Evolutionary conservation across 495 filamentous ascomycete species (phyloP), one percentile per base, ranked within the genome.

Genomic region (Trichoderma erinaceum): DNA sequence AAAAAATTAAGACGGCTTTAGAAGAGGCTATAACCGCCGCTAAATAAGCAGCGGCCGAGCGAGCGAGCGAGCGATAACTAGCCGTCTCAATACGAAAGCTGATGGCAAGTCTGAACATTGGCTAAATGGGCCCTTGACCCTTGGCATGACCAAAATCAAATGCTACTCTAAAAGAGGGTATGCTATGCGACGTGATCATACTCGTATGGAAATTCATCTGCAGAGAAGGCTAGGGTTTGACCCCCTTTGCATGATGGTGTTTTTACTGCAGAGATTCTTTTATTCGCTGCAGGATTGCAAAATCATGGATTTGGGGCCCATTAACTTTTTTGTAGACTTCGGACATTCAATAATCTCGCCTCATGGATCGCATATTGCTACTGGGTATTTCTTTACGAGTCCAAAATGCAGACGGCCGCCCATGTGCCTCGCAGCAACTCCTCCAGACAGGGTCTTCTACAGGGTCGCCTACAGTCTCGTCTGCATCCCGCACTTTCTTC

Each of bases 21-120:
- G 48, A 52, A 11, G 48, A 52, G 48, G 48, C 18, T 52, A 52
- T 21, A 52, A 23, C 48, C 48, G 48, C 48, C 48, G n/a, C 48
- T 52, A 52, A 38, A 38, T 5, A 38, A 38, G 48, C 48, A 52
- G 48, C 48, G 18, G 43, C 43, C 43, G 13, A 46, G 43, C 43
- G 18, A 29, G 29, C 43, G 13, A 46, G 43, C 43, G 18, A 29
- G 29, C 29, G 29, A 46, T 5, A 11, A 18, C 21, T 52, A 52
- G n/a, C 48, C 18, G 21, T 52, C 10, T 52, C 48, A 52, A 23
- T 5, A 21, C 48, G 48, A 18, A 25, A 52, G 21, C 25, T 52
- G n/a, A 52, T 11, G 10, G 21, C 6, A 52, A 8, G 21, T 52
- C 11, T 23, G 21, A 18, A n/a, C 21, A 23, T 18, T 52, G 48